phyloP scores from a whole-genome alignment of 805 yeast genomes.

The Isabelozyma heimii region DNA sequence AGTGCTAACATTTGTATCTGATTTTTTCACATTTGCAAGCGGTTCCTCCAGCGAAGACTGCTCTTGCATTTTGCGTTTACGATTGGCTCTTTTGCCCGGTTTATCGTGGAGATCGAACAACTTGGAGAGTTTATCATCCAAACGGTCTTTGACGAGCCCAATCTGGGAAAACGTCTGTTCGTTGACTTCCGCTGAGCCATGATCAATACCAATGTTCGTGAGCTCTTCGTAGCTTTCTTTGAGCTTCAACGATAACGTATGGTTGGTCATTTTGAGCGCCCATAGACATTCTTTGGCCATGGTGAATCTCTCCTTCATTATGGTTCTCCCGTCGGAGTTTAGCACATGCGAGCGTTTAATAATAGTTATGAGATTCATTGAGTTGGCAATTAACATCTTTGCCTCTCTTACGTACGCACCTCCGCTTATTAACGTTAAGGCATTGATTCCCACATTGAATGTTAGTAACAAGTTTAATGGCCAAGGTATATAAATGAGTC shows the following conservation, averaged over 20 bases:
- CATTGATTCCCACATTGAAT: constrained; percentile 42
- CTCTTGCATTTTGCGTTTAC: not conserved
- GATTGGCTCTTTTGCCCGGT: not conserved
- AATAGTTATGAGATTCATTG: constrained; percentile 18
- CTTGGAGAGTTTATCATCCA: constrained; percentile 14
- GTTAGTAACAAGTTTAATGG: constrained; percentile 44
- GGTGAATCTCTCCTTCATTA: constrained; percentile 33
- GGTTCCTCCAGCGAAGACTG: too few relatives aligned
- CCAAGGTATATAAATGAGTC: constrained; percentile 48
- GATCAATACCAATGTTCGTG: constrained; percentile 46
- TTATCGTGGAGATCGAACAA: constrained; percentile 16
- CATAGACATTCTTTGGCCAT: constrained; percentile 65
- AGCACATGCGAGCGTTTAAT: constrained; percentile 29
- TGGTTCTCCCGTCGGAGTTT: constrained; percentile 25
- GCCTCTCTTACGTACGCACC: constrained; percentile 32
- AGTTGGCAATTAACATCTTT: constrained; percentile 18
- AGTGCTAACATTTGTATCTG: not conserved
- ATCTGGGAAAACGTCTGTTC: constrained; percentile 45
- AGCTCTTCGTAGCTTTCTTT: constrained; percentile 38
- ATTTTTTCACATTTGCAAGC: not conserved
- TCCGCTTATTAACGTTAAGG: constrained; percentile 41
- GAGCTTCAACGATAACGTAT: constrained; percentile 45
- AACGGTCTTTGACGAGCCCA: constrained; percentile 23
- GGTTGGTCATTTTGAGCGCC: constrained; percentile 57
- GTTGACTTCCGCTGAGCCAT: constrained; percentile 52